phyloP scores from a whole-genome alignment of 805 yeast genomes.

The Sugiyamaella lignohabitans region DNA sequence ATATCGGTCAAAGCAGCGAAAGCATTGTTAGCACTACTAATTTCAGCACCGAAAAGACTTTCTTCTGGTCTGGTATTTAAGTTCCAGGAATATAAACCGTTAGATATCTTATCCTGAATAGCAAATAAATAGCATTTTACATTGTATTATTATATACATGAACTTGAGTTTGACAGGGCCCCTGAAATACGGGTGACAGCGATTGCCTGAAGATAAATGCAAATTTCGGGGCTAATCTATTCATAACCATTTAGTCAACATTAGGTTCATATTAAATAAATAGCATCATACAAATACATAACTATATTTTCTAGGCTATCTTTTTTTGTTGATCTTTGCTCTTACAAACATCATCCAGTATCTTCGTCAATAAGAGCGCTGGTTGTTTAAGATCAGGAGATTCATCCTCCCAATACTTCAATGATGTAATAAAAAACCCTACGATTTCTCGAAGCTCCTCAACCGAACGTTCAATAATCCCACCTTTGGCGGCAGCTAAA shows the following conservation, averaged over 20 bases:
- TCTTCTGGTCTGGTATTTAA: conserved; percentile 25
- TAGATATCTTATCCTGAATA: no score
- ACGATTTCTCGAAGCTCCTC: conserved; percentile 9
- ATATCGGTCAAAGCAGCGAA: conserved; percentile 14
- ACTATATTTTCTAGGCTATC: background rate
- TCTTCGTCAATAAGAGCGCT: conserved; percentile 1
- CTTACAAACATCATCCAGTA: conserved; percentile 7
- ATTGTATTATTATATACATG: no score
- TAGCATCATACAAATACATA: background rate
- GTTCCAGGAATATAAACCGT: no score
- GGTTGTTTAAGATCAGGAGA: conserved; percentile 9
- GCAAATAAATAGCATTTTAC: no score
- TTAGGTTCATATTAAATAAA: no score
- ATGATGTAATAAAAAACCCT: conserved; percentile 9
- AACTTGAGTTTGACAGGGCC: no score
- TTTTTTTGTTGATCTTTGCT: background rate
- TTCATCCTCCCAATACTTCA: conserved; percentile 10
- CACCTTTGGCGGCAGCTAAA: conserved; percentile 14
- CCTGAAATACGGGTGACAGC: no score
- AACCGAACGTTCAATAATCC: conserved; percentile 8
- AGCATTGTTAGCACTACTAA: conserved; percentile 13
- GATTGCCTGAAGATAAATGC: no score
- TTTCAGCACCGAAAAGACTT: conserved; percentile 19
- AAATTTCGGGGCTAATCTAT: no score
- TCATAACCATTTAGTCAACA: no score